Evolutionary conservation across 78 protist genomes (phyloP), one percentile per base, ranked within the genome.

Genomic region (Protostelium mycophagum): DNA sequence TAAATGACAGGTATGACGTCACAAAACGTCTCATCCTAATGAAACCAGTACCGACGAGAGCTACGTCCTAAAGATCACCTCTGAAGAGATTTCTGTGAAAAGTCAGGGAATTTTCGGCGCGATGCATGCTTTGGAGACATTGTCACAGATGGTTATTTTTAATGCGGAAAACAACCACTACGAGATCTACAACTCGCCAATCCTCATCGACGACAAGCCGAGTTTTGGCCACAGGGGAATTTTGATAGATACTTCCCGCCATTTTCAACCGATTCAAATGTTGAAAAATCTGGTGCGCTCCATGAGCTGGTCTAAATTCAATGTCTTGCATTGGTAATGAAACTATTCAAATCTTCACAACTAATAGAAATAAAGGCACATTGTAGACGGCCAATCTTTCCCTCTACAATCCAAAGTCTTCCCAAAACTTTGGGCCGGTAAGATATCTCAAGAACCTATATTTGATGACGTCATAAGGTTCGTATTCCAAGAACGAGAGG

Each of bases 191-290:
- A 28, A 28, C 28, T 90, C 89, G 0, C 93, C 92, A 16, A 39
- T 37, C 92, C 0, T 0, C 28, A 86, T 97, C 73, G 1, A 0
- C 9, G 98, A 97, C 91, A n/a, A 10, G 35, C 97, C 98, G 0
- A 90, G 97, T 63, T 96, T 96, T 92, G 1, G 87, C 9, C 95
- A 91, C 91, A 88, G 99, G 35, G 99, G 94, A 0, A 85, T 96
- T 34, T 88, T 97, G 83, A 9, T 97, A 36, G 99, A 97, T 93
- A 91, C 95, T 1, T 90, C 97, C 0, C 91, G 98, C 28, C 99
- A 98, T 85, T 98, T 73, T 87, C 83, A 85, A 36, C 89, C 97
- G 1, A 73, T 94, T 28, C 0, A 0, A 29, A 34, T 38, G 1
- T 38, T 88, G 0, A 34, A 88, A 28, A 28, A 31, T 1, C 34